Evolutionary conservation across 345 rosid species (phyloP), one percentile per base, ranked within the genome.

Genomic region (Linum tenue): DNA sequence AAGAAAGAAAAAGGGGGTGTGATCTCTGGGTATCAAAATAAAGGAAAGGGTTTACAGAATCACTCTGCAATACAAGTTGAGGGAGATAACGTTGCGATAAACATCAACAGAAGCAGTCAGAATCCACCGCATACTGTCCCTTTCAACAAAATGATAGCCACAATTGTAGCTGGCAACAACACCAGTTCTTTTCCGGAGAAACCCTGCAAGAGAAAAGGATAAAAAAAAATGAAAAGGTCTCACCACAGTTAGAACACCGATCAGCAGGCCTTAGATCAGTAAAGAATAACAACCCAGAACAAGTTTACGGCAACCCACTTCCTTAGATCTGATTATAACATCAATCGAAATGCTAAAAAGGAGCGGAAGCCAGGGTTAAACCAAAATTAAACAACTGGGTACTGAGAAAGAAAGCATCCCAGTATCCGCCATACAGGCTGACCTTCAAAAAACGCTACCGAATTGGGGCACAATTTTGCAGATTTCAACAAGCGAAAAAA

Each of bases 51-150:
- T 22, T 80, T 85, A 88, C 86, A 88, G 90, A 76, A 88, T 88
- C 63, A 88, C 95, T 68, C 85, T 75, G 55, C 95, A 88, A 62
- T 84, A 85, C n/a, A 88, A 72, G 73, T 83, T 85, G 78, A 80
- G 64, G 41, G 85, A 83, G 71, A 82, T 66, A 67, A 84, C 83
- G 79, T 78, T 88, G 39, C 83, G 78, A 74, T 72, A 77, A 36
- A 88, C 88, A 48, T 85, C 90, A 71, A 85, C 77, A 57, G 82
- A 77, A 37, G 79, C 83, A 75, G 68, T 83, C 31, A 82, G 60
- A 81, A 85, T 79, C 95, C 95, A 84, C 85, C 80, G 79, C 95
- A 88, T 88, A 64, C 78, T 88, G 83, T 35, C 69, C 37, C 70
- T 62, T 65, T 36, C 55, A 41, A 62, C 70, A 66, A 51, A 60